Evolutionary conservation across 129 eudicot genomes (phyloP).

Genomic region (Pulicaria dysenterica): DNA sequence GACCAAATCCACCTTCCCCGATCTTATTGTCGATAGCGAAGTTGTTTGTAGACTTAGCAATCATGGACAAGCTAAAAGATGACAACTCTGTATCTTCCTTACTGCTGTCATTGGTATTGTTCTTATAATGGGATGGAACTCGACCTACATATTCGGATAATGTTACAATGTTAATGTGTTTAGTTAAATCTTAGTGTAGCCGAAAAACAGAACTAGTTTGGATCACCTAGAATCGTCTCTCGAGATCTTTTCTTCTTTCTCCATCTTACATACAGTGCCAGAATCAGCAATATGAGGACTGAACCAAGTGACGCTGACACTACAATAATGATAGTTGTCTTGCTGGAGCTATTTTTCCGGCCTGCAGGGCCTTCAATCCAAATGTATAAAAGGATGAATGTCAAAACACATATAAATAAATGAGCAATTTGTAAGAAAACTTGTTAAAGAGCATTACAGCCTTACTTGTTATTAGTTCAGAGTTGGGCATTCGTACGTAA

Average conservation of each 20-base stretch:
- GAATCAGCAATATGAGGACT: slow-evolving; percentile 23
- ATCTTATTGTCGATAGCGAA: slow-evolving; percentile 31
- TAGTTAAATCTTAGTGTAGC: background rate
- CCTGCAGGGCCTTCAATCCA: slow-evolving; percentile 16
- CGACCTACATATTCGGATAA: slow-evolving; percentile 11
- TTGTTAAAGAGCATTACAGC: background rate
- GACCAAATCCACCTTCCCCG: slow-evolving; percentile 43
- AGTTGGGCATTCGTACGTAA: slow-evolving; percentile 45
- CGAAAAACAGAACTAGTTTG: slow-evolving; percentile 1
- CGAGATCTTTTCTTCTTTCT: slow-evolving; percentile 30
- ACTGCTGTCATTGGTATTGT: background rate
- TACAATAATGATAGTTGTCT: slow-evolving; percentile 5
- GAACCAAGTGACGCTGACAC: slow-evolving; percentile 13
- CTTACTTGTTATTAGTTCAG: slow-evolving; percentile 39
- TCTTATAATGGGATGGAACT: background rate
- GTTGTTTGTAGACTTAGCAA: slow-evolving; percentile 29
- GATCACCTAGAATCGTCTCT: slow-evolving; percentile 11
- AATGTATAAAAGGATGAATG: background rate
- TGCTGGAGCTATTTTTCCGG: background rate
- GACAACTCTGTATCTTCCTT: slow-evolving; percentile 29
- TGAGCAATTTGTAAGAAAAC: background rate
- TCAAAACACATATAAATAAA: background rate
- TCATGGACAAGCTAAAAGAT: slow-evolving; percentile 23
- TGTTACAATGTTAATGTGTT: slow-evolving; percentile 4
- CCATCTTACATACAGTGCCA: slow-evolving; percentile 19